Evolutionary conservation across 257 asterid species (phyloP).

Genomic region (Linderniella brevidens): DNA sequence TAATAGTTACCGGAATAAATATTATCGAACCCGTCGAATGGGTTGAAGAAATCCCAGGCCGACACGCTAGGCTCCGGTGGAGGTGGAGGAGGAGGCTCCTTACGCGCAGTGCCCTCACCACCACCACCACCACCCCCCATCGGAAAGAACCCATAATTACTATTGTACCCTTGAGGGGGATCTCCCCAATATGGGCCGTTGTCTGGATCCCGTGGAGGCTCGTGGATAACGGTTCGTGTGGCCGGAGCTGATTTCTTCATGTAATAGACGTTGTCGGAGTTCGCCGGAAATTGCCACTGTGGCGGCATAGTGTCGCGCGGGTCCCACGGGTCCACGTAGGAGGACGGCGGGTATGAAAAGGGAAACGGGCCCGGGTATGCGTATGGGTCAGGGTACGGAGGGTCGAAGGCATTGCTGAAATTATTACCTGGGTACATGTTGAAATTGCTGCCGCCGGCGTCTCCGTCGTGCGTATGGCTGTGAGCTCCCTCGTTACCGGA

Average conservation of each 20-base stretch:
- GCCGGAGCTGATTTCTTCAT: slow-evolving; percentile 69
- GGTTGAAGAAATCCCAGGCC: slow-evolving; percentile 71
- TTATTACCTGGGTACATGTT: too few species aligned
- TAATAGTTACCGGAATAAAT: slow-evolving; percentile 26
- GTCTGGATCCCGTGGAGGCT: slow-evolving; percentile 34
- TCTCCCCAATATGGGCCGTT: slow-evolving; percentile 38
- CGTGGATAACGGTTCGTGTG: slow-evolving; percentile 53
- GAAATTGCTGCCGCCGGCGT: too few species aligned
- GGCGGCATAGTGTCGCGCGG: slow-evolving; percentile 16
- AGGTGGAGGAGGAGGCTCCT: slow-evolving; percentile 45
- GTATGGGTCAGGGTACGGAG: not conserved
- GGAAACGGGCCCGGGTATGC: slow-evolving; percentile 6
- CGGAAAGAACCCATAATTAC: slow-evolving; percentile 26
- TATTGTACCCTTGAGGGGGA: slow-evolving; percentile 19
- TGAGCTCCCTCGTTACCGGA: too few species aligned
- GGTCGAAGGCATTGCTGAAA: too few species aligned
- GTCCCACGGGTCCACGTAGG: slow-evolving; percentile 32
- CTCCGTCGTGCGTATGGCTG: slow-evolving; percentile 5
- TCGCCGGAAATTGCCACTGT: slow-evolving; percentile 13
- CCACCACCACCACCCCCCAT: slow-evolving; percentile 14
- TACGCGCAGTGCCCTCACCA: slow-evolving; percentile 20
- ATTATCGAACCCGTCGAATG: slow-evolving; percentile 40
- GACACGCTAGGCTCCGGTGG: slow-evolving; percentile 81
- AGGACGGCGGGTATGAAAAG: slow-evolving; percentile 21
- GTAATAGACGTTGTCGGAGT: slow-evolving; percentile 35